A percentile compares a stretch with the other conserved stretches of the same genome.
These are phyloP conservation scores for Boletus reticulatus DNA, from an alignment of 768 basidiomycete genomes.

Conservation along the genomic window DNA sequence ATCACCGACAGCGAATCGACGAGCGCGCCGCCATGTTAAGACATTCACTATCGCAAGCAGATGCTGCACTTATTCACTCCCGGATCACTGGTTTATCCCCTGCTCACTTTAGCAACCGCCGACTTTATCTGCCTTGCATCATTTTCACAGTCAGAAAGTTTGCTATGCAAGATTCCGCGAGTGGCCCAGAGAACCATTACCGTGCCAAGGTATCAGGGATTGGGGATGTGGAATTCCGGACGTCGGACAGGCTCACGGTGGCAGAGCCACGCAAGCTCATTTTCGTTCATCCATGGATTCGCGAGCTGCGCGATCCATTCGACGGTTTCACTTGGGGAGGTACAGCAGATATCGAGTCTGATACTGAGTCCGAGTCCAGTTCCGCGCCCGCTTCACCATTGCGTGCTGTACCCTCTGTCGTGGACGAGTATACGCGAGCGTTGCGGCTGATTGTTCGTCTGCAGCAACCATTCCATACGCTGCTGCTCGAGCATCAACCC, in stretches of 20 bases:
- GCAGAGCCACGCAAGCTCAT: background rate
- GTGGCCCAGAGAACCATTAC: background rate
- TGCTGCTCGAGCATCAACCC: background rate
- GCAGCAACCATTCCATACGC: background rate
- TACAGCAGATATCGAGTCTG: background rate
- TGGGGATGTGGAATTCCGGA: background rate
- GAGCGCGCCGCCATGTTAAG: background rate
- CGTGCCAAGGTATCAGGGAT: background rate
- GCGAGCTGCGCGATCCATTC: background rate
- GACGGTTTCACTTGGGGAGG: background rate
- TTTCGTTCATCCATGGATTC: slow-evolving; percentile 7
- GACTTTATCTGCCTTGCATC: slow-evolving; percentile 1
- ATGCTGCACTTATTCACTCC: background rate
- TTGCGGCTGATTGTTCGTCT: background rate
- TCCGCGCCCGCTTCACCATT: background rate
- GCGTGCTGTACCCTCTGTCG: background rate
- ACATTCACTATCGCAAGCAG: background rate
- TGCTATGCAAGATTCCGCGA: background rate
- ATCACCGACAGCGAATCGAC: background rate
- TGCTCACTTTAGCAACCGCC: background rate
- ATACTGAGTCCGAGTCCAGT: background rate
- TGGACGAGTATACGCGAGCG: background rate
- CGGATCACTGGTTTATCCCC: background rate
- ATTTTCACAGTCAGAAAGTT: background rate
- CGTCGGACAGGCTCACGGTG: background rate